phyloP scores from a whole-genome alignment of 1,139 yeast species.

The Suhomyces ambrosiae region DNA sequence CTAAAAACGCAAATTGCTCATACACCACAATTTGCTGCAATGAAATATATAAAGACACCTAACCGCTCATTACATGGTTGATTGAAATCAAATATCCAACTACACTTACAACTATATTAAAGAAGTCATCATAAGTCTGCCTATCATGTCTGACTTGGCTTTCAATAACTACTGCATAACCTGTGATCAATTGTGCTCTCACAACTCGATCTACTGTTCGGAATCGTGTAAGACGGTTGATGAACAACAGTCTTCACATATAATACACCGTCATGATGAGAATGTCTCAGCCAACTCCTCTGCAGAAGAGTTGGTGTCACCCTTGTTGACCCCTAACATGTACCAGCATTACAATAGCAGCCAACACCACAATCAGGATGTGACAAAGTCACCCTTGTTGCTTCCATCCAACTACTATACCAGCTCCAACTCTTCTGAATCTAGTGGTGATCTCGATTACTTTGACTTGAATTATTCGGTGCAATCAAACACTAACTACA shows the following conservation, averaged over 20 bases:
- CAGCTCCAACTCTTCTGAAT: constrained; percentile 1
- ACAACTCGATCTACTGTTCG: constrained; percentile 60
- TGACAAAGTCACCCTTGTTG: constrained; percentile 25
- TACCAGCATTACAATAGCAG: constrained; percentile 26
- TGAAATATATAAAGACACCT: constrained; percentile 11
- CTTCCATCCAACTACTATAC: constrained; percentile 17
- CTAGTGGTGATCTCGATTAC: constrained; percentile 28
- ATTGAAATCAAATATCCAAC: not conserved
- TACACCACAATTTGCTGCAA: constrained; percentile 13
- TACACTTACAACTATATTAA: not conserved
- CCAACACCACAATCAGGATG: constrained; percentile 15
- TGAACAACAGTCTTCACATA: constrained; percentile 23
- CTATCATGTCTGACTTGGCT: constrained; percentile 43
- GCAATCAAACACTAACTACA: constrained; percentile 23
- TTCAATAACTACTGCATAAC: constrained; percentile 69
- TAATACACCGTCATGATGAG: constrained; percentile 18
- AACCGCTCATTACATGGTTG: constrained; percentile 7
- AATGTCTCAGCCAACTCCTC: constrained; percentile 25
- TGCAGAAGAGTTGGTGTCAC: constrained; percentile 32
- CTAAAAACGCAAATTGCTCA: constrained; percentile 8
- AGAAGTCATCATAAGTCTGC: not conserved
- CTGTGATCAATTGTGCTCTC: constrained; percentile 61
- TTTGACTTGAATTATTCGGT: constrained; percentile 41
- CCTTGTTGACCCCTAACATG: constrained; percentile 39
- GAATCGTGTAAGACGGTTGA: constrained; percentile 56